Evolutionary conservation across 2,329 filamentous ascomycete genomes (phyloP).

Genomic region (Colletotrichum sp.): DNA sequence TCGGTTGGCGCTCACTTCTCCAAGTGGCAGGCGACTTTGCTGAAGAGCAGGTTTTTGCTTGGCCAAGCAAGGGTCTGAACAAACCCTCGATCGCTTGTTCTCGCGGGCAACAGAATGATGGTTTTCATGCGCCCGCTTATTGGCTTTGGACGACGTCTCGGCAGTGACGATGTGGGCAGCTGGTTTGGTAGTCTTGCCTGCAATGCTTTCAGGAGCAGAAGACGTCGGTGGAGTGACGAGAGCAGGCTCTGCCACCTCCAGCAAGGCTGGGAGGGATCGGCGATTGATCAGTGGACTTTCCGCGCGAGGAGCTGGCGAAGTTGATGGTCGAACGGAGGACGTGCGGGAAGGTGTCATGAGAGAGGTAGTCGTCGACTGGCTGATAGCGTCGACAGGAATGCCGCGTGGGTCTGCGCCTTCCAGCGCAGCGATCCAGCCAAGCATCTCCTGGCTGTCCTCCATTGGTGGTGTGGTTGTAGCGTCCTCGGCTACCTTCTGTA

Average conservation of each 20-base stretch:
- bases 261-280: neutral
- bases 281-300: neutral
- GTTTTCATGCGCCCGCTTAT: neutral
- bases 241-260: neutral
- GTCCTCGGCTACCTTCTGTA: constrained; percentile 69
- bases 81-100: neutral
- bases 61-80: neutral
- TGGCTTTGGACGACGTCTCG: neutral
- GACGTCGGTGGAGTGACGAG: constrained; percentile 19
- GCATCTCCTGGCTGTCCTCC: constrained; percentile 65
- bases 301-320: neutral
- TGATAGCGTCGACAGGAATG: constrained; percentile 45
- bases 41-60: neutral
- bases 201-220: neutral
- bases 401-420: constrained; percentile 57
- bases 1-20: constrained; percentile 26
- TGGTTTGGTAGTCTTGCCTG: neutral
- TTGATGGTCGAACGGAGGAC: neutral
- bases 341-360: constrained; percentile 6
- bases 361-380: constrained; percentile 47
- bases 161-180: neutral
- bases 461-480: constrained; percentile 54
- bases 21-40: constrained; percentile 24
- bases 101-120: neutral
- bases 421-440: constrained; percentile 66